Conservation (phyloP, 208 protist genomes). For the Acanthamoeba lenticulata region DNA sequence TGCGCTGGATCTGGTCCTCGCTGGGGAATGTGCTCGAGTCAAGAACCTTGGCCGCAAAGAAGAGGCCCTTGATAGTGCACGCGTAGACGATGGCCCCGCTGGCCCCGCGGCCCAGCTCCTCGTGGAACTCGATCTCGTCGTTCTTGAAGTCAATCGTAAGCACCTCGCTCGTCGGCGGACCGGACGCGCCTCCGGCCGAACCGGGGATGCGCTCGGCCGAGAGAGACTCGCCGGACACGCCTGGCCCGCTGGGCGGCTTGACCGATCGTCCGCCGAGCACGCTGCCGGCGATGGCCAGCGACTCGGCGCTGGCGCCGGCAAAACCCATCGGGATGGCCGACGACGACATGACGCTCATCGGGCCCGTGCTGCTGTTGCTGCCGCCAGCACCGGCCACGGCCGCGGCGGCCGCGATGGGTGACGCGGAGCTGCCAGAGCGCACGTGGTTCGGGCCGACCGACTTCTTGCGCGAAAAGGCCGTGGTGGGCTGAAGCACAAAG, state of each 20-base stretch:
- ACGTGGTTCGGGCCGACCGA: neutral
- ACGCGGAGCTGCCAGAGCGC: neutral
- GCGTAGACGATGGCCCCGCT: slow-evolving; percentile 7
- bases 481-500: neutral
- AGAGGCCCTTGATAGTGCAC: slow-evolving; percentile 28
- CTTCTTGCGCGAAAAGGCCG: slow-evolving; percentile 22
- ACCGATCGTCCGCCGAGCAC: neutral
- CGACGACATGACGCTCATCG: neutral
- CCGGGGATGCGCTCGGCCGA: neutral
- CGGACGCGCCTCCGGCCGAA: neutral
- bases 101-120: slow-evolving; percentile 14
- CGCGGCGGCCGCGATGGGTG: neutral
- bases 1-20: neutral
- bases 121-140: slow-evolving; percentile 50
- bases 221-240: neutral
- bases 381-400: neutral
- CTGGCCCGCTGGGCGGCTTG: neutral
- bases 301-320: neutral
- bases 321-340: neutral
- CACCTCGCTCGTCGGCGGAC: neutral
- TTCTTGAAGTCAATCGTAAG: slow-evolving; percentile 53
- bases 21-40: slow-evolving; percentile 2
- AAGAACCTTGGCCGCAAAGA: slow-evolving; percentile 42
- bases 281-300: neutral
- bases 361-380: neutral